These are phyloP conservation scores for Rhynchospora breviuscula DNA, from an alignment of 176 grass and related monocot genomes.

Conservation along the genomic window DNA sequence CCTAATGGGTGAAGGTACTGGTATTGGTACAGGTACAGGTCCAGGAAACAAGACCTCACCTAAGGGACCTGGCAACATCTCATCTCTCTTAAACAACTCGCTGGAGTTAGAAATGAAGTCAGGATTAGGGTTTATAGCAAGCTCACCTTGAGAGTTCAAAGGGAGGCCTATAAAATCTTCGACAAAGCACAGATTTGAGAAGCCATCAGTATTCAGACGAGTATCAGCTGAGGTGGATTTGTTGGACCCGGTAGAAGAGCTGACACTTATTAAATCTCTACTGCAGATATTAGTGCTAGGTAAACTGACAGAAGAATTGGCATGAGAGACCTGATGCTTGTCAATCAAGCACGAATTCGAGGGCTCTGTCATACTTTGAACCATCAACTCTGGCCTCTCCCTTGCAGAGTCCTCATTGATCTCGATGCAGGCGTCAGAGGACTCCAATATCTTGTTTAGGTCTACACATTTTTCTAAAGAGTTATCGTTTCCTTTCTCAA, in stretches of 20 bases:
- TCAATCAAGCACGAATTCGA: slow-evolving; percentile 22
- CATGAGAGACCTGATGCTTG: background rate
- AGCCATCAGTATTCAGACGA: slow-evolving; percentile 26
- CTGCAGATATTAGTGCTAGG: slow-evolving; percentile 29
- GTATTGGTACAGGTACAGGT: slow-evolving; percentile 21
- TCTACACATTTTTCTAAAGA: slow-evolving; percentile 8
- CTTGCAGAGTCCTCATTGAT: background rate
- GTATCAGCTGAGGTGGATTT: slow-evolving; percentile 35
- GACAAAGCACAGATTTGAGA: slow-evolving; percentile 31
- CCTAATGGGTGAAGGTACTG: slow-evolving; percentile 20
- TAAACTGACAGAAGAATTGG: background rate
- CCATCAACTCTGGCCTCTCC: background rate
- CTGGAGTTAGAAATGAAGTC: slow-evolving; percentile 28
- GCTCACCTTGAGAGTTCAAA: slow-evolving; percentile 89
- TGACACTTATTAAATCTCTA: slow-evolving; percentile 45
- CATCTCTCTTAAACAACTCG: slow-evolving; percentile 35
- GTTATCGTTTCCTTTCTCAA: slow-evolving; percentile 15
- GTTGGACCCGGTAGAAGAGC: slow-evolving; percentile 59
- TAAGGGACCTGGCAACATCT: slow-evolving; percentile 25
- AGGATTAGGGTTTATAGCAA: slow-evolving; percentile 48
- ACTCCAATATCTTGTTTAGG: slow-evolving; percentile 19
- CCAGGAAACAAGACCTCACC: slow-evolving; percentile 27
- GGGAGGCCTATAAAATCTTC: slow-evolving; percentile 61
- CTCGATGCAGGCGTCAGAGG: slow-evolving; percentile 7
- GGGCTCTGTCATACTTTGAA: slow-evolving; percentile 1